Conservation (phyloP, 805 yeast genomes). For the Candida maris region DNA sequence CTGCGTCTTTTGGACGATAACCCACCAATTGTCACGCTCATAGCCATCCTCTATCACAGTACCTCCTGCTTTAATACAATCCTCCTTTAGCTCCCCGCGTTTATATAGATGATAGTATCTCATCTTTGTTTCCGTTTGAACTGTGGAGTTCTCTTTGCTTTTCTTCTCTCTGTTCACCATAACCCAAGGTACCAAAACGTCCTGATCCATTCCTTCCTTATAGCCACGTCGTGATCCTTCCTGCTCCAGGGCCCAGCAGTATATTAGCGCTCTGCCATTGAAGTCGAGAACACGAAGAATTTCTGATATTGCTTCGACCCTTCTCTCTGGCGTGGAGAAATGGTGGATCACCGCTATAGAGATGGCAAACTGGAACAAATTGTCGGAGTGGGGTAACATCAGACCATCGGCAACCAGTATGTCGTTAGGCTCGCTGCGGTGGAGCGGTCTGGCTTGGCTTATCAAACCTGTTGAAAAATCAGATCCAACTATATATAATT, state of each 20-base stretch:
- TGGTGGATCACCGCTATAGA: conserved; percentile 96
- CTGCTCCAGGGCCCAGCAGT: conserved; percentile 98
- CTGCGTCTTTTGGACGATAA: conserved; percentile 37
- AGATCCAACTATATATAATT: conserved; percentile 68
- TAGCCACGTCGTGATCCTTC: conserved; percentile 84
- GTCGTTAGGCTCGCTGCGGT: conserved; percentile 35
- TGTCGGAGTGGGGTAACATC: conserved; percentile 49
- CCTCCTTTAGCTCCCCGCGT: conserved; percentile 75
- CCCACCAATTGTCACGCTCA: conserved; percentile 96
- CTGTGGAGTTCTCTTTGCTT: conserved; percentile 18
- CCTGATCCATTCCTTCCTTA: conserved; percentile 88
- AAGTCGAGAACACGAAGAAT: conserved; percentile 51
- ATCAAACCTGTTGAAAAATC: conserved; percentile 71
- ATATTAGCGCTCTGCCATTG: conserved; percentile 72
- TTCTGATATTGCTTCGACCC: conserved; percentile 70
- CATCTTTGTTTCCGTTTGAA: conserved; percentile 51
- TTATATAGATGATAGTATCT: conserved; percentile 86
- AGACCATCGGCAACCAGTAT: conserved; percentile 81
- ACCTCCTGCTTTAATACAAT: conserved; percentile 71
- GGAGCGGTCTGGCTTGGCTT: conserved; percentile 52
- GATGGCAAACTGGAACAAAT: conserved; percentile 72
- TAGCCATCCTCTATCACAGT: conserved; percentile 68
- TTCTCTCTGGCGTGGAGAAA: conserved; percentile 78
- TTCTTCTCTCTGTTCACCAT: conserved; percentile 39
- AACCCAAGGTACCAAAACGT: conserved; percentile 95